These are phyloP conservation scores for Pseudogymnoascus sp. DNA, from an alignment of 2,329 filamentous ascomycete species.

Conservation along the genomic window DNA sequence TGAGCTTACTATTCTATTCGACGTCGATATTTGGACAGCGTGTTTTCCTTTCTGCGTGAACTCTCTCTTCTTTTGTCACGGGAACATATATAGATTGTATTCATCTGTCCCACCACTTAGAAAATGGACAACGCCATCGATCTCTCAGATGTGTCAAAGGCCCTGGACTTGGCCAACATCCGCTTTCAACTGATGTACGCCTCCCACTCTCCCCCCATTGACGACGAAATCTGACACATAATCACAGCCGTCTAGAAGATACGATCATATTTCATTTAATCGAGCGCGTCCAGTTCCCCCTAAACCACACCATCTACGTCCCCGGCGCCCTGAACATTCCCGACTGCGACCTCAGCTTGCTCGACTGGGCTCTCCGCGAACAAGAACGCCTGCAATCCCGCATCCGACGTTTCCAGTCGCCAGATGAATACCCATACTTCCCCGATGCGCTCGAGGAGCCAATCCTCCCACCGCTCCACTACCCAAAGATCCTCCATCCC, in stretches of 20 bases:
- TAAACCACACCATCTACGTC: conserved; percentile 80
- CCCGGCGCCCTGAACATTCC: conserved; percentile 75
- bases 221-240: conserved; percentile 6
- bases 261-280: conserved; percentile 97
- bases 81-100: conserved; percentile 3
- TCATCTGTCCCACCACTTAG: conserved; percentile 2
- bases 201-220: not conserved
- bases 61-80: not conserved
- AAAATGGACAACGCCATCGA: conserved; percentile 87
- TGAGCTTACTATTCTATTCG: not conserved
- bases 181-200: conserved; percentile 86
- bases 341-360: conserved; percentile 64
- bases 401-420: conserved; percentile 89
- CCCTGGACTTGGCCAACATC: conserved; percentile 83
- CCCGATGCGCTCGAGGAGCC: conserved; percentile 68
- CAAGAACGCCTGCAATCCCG: conserved; percentile 87
- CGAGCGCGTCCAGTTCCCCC: conserved; percentile 93
- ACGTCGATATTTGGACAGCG: not conserved
- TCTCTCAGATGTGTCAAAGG: conserved; percentile 73
- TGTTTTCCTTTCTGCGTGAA: not conserved
- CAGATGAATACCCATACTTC: conserved; percentile 98
- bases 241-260: conserved; percentile 78
- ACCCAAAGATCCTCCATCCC: conserved; percentile 77
- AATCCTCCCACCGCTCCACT: conserved; percentile 79
- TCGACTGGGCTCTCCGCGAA: conserved; percentile 88